Base-by-base conservation (phyloP, 1,284 basidiomycete genomes). In the Cystobasidiaceae sp. region DNA sequence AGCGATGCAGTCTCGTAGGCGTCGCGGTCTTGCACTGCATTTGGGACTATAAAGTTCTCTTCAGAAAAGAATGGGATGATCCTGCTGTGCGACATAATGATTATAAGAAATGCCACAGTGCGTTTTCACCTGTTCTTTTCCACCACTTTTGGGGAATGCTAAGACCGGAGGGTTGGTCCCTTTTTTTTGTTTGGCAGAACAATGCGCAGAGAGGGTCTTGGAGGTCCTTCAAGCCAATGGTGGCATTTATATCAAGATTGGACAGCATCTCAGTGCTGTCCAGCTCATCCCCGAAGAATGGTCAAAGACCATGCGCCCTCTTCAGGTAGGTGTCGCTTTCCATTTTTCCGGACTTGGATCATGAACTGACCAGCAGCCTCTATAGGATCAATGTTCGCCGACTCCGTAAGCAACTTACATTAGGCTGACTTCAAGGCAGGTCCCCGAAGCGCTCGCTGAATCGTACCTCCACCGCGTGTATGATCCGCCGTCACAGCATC, bases 251-350 rank as follows among this genome's bases (percentile, higher is more conserved):
- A 93, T 96, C 76, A 96, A 96, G 72, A 73, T 79, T 25, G 93
- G 91, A 1, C 91, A 96, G 75, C 92, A 96, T 76, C 85, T 98
- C 74, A 81, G 81, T 6, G 79, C 81, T 0, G 78, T 83, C 1
- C 81, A 83, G 51, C 81, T 89, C 11, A 82, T 98, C 23, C 94
- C 96, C 0, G 80, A 82, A 41, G 93, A 97, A 78, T 78, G 76
- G 76, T 54, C 65, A 1, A 67, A 71, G 5, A 80, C 78, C 13
- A 85, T 88, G 82, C 78, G 81, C 34, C 85, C 87, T 1, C 77
- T 94, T 46, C 90, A 93, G 75, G 91, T 93, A 76, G 86, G 86
- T n/a, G n/a, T n/a, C n/a, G n/a, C n/a, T n/a, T n/a, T n/a, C n/a
- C n/a, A n/a, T n/a, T n/a, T n/a, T n/a, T n/a, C n/a, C n/a, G n/a